Evolutionary conservation across 805 yeast species (phyloP).

Genomic region (Suhomyces faveliae): DNA sequence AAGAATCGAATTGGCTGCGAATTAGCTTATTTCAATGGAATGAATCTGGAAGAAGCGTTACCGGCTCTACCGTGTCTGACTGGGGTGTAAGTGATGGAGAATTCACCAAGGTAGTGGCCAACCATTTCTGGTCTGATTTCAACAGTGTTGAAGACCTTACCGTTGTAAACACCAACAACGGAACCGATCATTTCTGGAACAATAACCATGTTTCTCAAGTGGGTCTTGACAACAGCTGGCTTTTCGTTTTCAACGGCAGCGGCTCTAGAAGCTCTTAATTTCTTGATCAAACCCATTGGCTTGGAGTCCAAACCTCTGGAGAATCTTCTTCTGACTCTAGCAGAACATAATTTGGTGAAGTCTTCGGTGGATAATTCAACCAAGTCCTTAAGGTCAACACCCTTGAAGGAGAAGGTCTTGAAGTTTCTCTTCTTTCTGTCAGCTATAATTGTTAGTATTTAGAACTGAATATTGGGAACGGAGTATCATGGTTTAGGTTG

Average conservation of each 20-base stretch:
- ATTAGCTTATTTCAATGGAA: conserved; percentile 53
- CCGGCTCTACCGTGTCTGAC: conserved; percentile 99
- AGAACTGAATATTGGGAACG: not conserved
- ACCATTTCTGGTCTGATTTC: conserved; percentile 99
- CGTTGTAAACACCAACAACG: conserved; percentile 98
- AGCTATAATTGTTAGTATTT: conserved; percentile 28
- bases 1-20: conserved; percentile 2
- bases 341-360: conserved; percentile 92
- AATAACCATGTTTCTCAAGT: conserved; percentile 97
- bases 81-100: conserved; percentile 99
- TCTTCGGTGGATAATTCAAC: conserved; percentile 94
- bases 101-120: conserved; percentile 99
- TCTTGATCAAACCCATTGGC: conserved; percentile 94
- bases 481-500: not conserved
- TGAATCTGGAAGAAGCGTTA: conserved; percentile 76
- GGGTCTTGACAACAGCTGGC: conserved; percentile 98
- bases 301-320: conserved; percentile 94
- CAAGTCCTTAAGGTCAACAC: conserved; percentile 94
- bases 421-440: conserved; percentile 84
- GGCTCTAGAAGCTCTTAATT: conserved; percentile 95
- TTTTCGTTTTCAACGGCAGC: conserved; percentile 89
- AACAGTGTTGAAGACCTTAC: conserved; percentile 98
- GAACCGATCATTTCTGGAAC: conserved; percentile 99
- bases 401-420: conserved; percentile 98
- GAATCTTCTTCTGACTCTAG: conserved; percentile 99